Evolutionary conservation across 768 basidiomycete species (phyloP), one percentile per base, ranked within the genome.

Genomic region (Tricholoma saponaceum): DNA sequence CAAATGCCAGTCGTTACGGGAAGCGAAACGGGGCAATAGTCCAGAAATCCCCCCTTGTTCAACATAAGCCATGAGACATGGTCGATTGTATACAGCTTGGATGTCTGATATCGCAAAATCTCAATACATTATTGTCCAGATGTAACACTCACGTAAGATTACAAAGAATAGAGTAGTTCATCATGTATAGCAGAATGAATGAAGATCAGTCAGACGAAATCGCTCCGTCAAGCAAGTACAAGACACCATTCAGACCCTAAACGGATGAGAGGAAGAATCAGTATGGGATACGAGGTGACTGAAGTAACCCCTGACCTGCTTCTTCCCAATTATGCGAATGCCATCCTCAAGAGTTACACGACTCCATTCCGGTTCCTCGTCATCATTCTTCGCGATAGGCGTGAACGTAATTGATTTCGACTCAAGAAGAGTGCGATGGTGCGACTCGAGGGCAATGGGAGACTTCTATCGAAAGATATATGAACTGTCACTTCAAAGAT

Each of bases 191-290:
- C 16, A 30, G 8, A 13, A 32, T n/a, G n/a, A 9, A 35, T n/a
- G 12, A 35, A 39, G 28, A 57, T 68, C 57, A 72, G 28, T 70
- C 66, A 16, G 64, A 57, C 16, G 65, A 66, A 44, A 84, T 72
- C 7, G 82, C 75, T 43, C 81, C 81, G 63, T 86, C 83, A 52
- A 85, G 79, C 58, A 85, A 66, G 66, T 84, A 86, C 30, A 85
- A 60, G 22, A 81, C 76, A 10, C 84, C 84, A 65, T 86, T 86
- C 25, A 70, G 66, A 0, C 76, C 83, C 83, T 84, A 59, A 9
- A 28, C 32, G 46, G 56, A 57, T n/a, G 28, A 12, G 41, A 25
- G 14, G 28, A 5, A 32, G 30, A 16, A 49, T 52, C 13, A 55
- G 51, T 37, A 49, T 10, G 16, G 43, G 33, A 13, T 16, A 39